Evolutionary conservation across 179 eudicot genomes (phyloP).

Genomic region (Beta lomatogona): DNA sequence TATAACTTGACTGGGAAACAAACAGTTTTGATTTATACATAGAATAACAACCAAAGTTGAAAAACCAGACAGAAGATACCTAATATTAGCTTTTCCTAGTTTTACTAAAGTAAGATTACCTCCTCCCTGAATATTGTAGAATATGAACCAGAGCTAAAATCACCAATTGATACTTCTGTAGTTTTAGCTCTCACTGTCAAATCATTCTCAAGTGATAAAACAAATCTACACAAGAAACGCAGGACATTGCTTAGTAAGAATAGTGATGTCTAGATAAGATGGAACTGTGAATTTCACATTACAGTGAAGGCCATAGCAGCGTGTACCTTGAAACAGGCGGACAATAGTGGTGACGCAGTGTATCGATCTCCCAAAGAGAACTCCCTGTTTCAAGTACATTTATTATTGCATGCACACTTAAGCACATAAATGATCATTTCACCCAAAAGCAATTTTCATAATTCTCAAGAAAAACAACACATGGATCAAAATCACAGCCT

Average conservation of each 20-base stretch:
- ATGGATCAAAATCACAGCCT: neutral
- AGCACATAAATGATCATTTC: neutral
- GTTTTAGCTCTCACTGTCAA: slow-evolving; percentile 82
- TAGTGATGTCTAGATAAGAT: neutral
- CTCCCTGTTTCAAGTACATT: slow-evolving; percentile 59
- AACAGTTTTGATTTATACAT: too few relatives aligned
- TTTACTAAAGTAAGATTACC: slow-evolving; percentile 40
- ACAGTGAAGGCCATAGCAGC: slow-evolving; percentile 9
- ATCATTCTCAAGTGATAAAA: slow-evolving; percentile 78
- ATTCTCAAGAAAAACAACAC: neutral
- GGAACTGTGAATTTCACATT: neutral
- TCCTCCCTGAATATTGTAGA: slow-evolving; percentile 80
- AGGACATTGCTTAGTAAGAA: neutral
- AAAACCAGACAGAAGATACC: too few relatives aligned
- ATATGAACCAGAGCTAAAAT: slow-evolving; percentile 94
- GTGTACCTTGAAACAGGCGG: slow-evolving; percentile 89
- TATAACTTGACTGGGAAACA: too few relatives aligned
- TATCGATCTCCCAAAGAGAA: slow-evolving; percentile 96
- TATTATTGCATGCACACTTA: slow-evolving; percentile 7
- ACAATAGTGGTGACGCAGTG: slow-evolving; percentile 87
- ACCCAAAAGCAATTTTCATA: neutral
- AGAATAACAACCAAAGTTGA: too few relatives aligned
- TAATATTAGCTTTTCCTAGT: neutral
- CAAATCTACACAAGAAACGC: slow-evolving; percentile 58
- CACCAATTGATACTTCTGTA: slow-evolving; percentile 63